Base-by-base conservation (phyloP, 495 filamentous ascomycete species). In the Amniculicola lignicola region DNA sequence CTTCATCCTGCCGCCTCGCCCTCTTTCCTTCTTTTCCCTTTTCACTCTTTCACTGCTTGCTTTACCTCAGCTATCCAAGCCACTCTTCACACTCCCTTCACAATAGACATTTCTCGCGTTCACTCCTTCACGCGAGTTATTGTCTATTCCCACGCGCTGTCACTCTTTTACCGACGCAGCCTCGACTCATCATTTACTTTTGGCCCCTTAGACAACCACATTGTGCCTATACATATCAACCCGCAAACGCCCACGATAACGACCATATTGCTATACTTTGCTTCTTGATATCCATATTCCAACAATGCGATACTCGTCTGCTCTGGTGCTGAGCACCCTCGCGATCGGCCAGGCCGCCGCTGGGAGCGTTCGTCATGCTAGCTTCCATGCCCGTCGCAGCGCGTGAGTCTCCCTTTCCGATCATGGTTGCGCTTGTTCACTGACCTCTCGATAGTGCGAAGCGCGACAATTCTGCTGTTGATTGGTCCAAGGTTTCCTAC, bases 121-220 rank as follows among this genome's bases (percentile, higher is more conserved):
- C 60, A 63, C 60, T 63, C 60, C 37, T 63, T 63, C 39, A 63
- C 60, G 60, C 54, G 48, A 33, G 48, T 54, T 41, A 40, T 41
- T 50, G 33, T 28, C 24, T 28, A 18, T 46, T 45, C 9, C 11
- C n/a, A n/a, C n/a, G 47, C 24, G 16, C 33, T 44, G 57, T 52
- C 50, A 43, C 33, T 54, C 50, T 46, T 59, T 52, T 33, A 47
- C 7, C 7, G 7, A 33, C 29, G 7, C 29, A 33, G 7, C 7
- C 29, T n/a, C 29, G 37, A 40, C 16, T n/a, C n/a, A n/a, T n/a
- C n/a, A n/a, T n/a, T n/a, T n/a, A n/a, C n/a, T n/a, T n/a, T n/a
- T n/a, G n/a, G n/a, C n/a, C n/a, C n/a, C n/a, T n/a, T n/a, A n/a
- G n/a, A n/a, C n/a, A n/a, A n/a, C n/a, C n/a, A n/a, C n/a, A n/a